These are phyloP conservation scores for Porphyrellus sp. DNA, from an alignment of 1,284 basidiomycete species.

Conservation along the genomic window DNA sequence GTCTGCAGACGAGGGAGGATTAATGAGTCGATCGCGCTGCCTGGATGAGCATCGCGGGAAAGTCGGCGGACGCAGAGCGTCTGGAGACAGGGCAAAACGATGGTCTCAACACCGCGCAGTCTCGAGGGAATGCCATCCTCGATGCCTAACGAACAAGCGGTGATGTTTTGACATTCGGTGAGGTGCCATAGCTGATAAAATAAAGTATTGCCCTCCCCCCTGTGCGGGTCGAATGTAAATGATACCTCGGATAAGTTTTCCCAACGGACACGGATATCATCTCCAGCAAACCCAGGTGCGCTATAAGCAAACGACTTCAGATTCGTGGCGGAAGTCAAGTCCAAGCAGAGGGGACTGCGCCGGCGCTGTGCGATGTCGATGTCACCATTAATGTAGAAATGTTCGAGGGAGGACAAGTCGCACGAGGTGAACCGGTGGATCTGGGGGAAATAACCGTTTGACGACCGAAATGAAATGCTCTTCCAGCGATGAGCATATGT, in stretches of 20 bases:
- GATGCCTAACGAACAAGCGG: constrained; percentile 18
- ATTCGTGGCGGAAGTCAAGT: constrained; percentile 9
- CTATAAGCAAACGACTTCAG: constrained; percentile 21
- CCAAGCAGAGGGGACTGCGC: neutral
- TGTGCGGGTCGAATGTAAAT: constrained; percentile 10
- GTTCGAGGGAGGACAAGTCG: constrained; percentile 15
- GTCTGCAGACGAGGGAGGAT: constrained; percentile 18
- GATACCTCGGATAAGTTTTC: constrained; percentile 13
- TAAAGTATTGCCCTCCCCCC: constrained; percentile 1
- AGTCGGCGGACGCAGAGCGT: constrained; percentile 20
- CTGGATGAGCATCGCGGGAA: neutral
- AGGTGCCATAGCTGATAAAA: constrained; percentile 6
- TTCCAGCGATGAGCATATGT: constrained; percentile 17
- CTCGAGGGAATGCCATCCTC: neutral
- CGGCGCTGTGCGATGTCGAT: neutral
- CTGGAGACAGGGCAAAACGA: constrained; percentile 13
- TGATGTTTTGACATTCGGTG: constrained; percentile 16
- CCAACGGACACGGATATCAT: constrained; percentile 13
- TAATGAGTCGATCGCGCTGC: constrained; percentile 8
- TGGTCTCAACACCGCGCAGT: neutral
- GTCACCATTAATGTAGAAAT: constrained; percentile 1
- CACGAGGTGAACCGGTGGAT: constrained; percentile 12
- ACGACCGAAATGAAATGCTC: constrained; percentile 7
- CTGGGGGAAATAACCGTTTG: constrained; percentile 7
- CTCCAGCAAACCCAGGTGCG: neutral